Evolutionary conservation across 371 early-diverging fungal genomes (phyloP).

Genomic region (Batkoa obscura): DNA sequence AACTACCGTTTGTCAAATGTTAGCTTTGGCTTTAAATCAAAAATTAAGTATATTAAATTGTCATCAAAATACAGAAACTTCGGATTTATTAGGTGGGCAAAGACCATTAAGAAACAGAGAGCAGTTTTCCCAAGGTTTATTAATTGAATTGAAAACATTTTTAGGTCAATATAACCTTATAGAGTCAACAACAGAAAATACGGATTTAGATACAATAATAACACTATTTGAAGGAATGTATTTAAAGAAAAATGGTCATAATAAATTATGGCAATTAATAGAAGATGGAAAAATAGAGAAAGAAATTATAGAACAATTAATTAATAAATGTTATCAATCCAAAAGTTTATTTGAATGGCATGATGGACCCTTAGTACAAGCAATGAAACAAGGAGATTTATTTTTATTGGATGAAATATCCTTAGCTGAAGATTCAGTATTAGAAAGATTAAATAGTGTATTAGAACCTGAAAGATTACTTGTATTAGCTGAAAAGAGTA

Average conservation of each 20-base stretch:
- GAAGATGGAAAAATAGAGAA: conserved; percentile 9
- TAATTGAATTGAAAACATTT: conserved; percentile 13
- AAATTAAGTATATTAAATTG: conserved; percentile 85
- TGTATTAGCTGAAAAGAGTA: conserved; percentile 86
- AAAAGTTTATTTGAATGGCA: conserved; percentile 77
- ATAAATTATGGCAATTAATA: conserved; percentile 7
- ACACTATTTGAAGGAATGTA: conserved; percentile 9
- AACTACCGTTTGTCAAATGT: conserved; percentile 93
- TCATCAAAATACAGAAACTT: conserved; percentile 94
- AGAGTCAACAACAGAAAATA: no score
- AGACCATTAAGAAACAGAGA: conserved; percentile 69
- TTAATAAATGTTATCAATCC: conserved; percentile 8
- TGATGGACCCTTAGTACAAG: conserved; percentile 88
- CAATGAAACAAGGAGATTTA: conserved; percentile 79
- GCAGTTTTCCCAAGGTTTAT: conserved; percentile 23
- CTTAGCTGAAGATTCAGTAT: conserved; percentile 96
- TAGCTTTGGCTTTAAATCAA: conserved; percentile 41
- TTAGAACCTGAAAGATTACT: conserved; percentile 83
- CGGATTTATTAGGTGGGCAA: conserved; percentile 96
- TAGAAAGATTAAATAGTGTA: conserved; percentile 97
- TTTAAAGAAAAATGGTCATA: no score
- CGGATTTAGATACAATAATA: no score
- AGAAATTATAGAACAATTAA: background rate
- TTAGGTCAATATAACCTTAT: no score
- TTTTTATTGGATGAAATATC: conserved; percentile 99